These are phyloP conservation scores for Seiridium cupressi DNA, from an alignment of 2,329 filamentous ascomycete species.

Conservation along the genomic window DNA sequence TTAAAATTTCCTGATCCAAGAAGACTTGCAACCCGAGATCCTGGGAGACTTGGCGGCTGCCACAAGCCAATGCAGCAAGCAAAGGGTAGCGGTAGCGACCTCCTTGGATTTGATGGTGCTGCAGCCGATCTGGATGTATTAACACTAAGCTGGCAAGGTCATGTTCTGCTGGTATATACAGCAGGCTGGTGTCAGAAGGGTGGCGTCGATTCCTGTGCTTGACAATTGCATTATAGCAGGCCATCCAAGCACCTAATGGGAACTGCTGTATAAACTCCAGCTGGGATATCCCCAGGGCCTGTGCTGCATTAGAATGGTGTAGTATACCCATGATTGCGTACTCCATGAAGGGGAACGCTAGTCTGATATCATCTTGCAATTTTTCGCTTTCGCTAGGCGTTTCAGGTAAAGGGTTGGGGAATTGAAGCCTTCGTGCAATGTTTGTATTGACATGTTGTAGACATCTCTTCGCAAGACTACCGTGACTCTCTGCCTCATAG, in stretches of 20 bases:
- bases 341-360: background rate
- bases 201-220: background rate
- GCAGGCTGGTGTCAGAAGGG: background rate
- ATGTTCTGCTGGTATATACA: background rate
- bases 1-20: no score
- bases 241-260: background rate
- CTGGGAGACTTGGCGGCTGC: no score
- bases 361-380: no score
- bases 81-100: no score
- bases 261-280: background rate
- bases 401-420: no score
- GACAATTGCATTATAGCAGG: background rate
- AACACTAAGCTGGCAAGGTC: no score
- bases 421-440: background rate
- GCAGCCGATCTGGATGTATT: no score
- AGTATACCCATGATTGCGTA: background rate
- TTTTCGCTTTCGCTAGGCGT: no score
- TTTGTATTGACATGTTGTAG: background rate
- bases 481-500: conserved; percentile 34
- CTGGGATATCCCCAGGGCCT: background rate
- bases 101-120: no score
- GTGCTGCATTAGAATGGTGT: background rate
- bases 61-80: no score
- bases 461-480: conserved; percentile 37
- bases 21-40: no score